Evolutionary conservation across 495 filamentous ascomycete genomes (phyloP), one percentile per base, ranked within the genome.

Genomic region (Cercophora samala): DNA sequence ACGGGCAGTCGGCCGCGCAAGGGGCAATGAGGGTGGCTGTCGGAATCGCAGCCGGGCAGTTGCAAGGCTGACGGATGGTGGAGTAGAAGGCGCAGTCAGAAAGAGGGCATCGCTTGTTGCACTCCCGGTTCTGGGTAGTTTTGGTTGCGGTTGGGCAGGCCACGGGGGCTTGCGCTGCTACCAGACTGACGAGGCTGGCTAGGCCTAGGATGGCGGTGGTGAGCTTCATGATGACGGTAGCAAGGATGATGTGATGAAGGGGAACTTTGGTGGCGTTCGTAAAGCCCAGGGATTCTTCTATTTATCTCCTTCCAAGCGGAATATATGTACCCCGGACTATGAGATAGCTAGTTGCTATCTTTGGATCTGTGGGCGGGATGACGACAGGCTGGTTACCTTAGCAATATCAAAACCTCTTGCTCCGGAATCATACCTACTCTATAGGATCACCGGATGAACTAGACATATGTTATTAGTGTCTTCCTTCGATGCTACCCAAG

Each of bases 21-120:
- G 73, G 72, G n/a, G 64, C 67, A 56, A 72, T 70, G 42, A 77
- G 70, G 1, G 72, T 77, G 3, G 75, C 73, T 9, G 73, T 77
- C 8, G 75, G 75, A 29, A 77, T 54, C 0, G 65, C n/a, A 1
- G 70, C 54, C 4, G 75, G 75, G 64, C 75, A 77, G 62, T 66
- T 67, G 64, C 75, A 77, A 0, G 75, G 70, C 64, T 75, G 74
- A 42, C 56, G 63, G 67, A 77, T 59, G 17, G 69, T 74, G 37
- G 63, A 67, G 17, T 65, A 58, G 67, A 75, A 70, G 17, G 52
- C 66, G 63, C 75, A 77, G 65, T 75, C 72, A 0, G 62, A 25
- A 60, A 68, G 70, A 26, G 64, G 26, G 70, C 75, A 77, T 29
- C 59, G 17, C 42, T 72, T 73, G 62, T 63, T 22, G 68, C 74